Base-by-base conservation (phyloP, 2,329 filamentous ascomycete species). In the Hypomyces perniciosus region DNA sequence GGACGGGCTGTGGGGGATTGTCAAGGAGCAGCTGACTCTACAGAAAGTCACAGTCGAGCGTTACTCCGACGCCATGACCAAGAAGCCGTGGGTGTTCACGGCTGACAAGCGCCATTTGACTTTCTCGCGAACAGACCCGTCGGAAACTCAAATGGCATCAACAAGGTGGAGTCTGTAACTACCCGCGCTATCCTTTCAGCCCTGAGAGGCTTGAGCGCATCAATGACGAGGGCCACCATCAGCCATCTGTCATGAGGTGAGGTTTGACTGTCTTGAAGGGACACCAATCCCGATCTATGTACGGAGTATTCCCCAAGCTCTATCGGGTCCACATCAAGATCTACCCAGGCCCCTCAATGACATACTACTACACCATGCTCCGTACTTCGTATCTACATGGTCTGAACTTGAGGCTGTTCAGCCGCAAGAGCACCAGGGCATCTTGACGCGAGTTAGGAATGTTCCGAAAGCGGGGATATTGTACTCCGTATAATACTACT, bases 1-100 rank as follows among this genome's bases (percentile, higher is more conserved):
- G 33, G 65, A 69, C 9, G 68, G 71, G 58, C 61, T 72, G 44
- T 64, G 65, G 61, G 65, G 68, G 45, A 67, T 72, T 34, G 60
- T 73, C 56, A 66, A 69, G 50, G 66, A 70, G 55, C 66, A 70
- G 57, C 58, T 59, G 37, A 61, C 61, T 10, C 56, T 68, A 5
- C 67, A 70, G 52, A 68, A 67, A 56, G 60, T 65, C 28, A 62
- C 60, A 4, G 57, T 45, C 20, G 34, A 39, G 12, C 45, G 35
- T 20, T 40, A 47, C 34, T 20, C 45, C 28, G 30, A 46, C 26
- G 42, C 27, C 20, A 20, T 20, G 34, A 46, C 39, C 30, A 39
- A 45, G 30, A 45, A 37, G 10, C 31, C 29, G 13, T 37, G 28
- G 13, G 20, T 8, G 20, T 27, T 26, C 8, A 7, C 27, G 7